Evolutionary conservation across 1,284 basidiomycete species (phyloP), one percentile per base, ranked within the genome.

Genomic region (Boletus nobilissimus): DNA sequence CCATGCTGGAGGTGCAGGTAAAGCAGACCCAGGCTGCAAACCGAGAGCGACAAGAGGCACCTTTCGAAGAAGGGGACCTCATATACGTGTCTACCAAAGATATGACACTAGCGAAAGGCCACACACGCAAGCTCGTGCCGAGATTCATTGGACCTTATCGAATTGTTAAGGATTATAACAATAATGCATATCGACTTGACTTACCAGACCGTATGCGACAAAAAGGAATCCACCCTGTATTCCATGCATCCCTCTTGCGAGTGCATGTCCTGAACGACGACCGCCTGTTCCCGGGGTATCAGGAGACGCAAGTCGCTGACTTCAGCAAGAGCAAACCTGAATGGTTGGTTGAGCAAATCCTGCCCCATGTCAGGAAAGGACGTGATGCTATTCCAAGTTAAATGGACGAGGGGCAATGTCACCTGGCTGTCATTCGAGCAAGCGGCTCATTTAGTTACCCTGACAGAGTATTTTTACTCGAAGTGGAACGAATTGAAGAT

Each of bases 11-110:
- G 0, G 80, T 84, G 5, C 9, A 82, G 0, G 84, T 87, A 0
- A 84, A 86, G 16, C 60, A 73, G 24, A 64, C 68, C 0, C 9
- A 32, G 5, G 8, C 6, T 3, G 84, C 84, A 0, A 87, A 87
- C 71, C 74, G 73, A 9, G 80, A 78, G 18, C 71, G 82, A 3
- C 73, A 70, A 38, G 36, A 14, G 8, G 64, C 0, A 70, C 65
- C 34, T 54, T 64, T 74, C 24, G 13, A 16, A 3, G 67, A 74
- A 26, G 79, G 77, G 1, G 85, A 87, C 57, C 66, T 87, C 1
- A 84, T 85, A 0, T 88, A 87, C 66, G 24, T 88, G 4, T 88
- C 86, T 0, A 87, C 85, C 0, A 86, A 86, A 72, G 88, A 88
- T 71, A 62, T 88, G 1, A 77, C 79, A 5, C 62, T 87, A 14